Base-by-base conservation (phyloP, 1,284 basidiomycete genomes). In the Ceraceosorus bombacis region DNA sequence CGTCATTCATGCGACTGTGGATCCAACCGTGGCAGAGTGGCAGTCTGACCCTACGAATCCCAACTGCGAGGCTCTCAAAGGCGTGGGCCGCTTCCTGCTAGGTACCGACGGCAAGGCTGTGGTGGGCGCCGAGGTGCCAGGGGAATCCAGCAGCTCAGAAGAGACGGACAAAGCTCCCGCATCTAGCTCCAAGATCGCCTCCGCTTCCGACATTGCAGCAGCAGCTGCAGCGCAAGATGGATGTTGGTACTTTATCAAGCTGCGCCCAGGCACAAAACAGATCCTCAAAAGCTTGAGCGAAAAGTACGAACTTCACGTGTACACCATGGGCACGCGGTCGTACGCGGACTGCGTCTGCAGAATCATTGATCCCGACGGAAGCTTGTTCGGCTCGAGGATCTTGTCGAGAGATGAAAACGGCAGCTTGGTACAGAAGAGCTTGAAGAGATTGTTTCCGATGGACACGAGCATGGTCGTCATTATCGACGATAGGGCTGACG, bases 391-490 rank as follows among this genome's bases (percentile, higher is more conserved):
- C 51, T 87, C 87, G 50, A 83, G 94, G 48, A 85, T 98, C 55
- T 80, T 98, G 54, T 93, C 88, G 76, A 83, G 94, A 66, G 94
- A 97, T 78, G 94, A 98, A 80, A 94, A 73, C 49, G 54, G 58
- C 55, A 84, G 89, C 78, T 80, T 93, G 66, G 90, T 89, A 2
- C 87, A 90, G 76, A 98, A 98, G 80, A 91, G 86, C 72, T 80
- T 98, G 27, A 85, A 88, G 71, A 82, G 94, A 37, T 80, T 98
- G 48, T 98, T 98, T 74, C 94, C 94, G 1, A 68, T 76, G 10
- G 94, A 97, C 79, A 92, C 90, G 50, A 92, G 90, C 54, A 98
- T 97, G 94, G 94, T 97, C 1, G 94, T 97, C 64, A 89, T 98
- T 72, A 98, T 98, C 65, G 94, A 98, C 79, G 94, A 98, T 79